Conservation (phyloP, 495 filamentous ascomycete species). For the Daldinia concentrica region DNA sequence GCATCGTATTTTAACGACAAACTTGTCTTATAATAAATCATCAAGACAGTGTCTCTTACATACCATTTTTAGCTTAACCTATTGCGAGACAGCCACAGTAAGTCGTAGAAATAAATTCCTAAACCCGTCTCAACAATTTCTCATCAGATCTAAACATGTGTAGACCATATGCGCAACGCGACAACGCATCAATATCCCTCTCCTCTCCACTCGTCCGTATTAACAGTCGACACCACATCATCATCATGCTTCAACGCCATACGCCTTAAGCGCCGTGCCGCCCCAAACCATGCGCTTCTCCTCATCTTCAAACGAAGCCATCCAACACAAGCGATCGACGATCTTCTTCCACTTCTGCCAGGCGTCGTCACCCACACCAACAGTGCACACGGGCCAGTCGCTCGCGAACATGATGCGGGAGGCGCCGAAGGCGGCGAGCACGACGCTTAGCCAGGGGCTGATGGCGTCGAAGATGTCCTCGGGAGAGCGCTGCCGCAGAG, state of each 20-base stretch:
- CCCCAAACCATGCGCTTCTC: slow-evolving; percentile 74
- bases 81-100: not conserved
- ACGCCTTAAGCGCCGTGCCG: slow-evolving; percentile 71
- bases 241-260: slow-evolving; percentile 58
- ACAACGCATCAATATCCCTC: not conserved
- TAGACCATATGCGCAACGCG: not conserved
- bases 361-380: slow-evolving; percentile 65
- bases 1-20: not conserved
- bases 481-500: slow-evolving; percentile 49
- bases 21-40: not conserved
- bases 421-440: slow-evolving; percentile 74
- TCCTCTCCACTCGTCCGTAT: not conserved
- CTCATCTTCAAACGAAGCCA: slow-evolving; percentile 62
- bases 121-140: not conserved
- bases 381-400: slow-evolving; percentile 89
- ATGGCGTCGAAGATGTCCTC: slow-evolving; percentile 59
- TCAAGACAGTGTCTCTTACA: not conserved
- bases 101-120: not conserved
- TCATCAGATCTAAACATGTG: slow-evolving; percentile 2
- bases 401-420: slow-evolving; percentile 85
- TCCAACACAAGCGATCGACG: slow-evolving; percentile 67
- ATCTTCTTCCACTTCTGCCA: slow-evolving; percentile 68
- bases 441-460: slow-evolving; percentile 70
- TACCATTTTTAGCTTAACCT: not conserved
- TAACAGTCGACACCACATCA: not conserved